phyloP scores from a whole-genome alignment of 768 basidiomycete genomes.

The Neoboletus magnificus region DNA sequence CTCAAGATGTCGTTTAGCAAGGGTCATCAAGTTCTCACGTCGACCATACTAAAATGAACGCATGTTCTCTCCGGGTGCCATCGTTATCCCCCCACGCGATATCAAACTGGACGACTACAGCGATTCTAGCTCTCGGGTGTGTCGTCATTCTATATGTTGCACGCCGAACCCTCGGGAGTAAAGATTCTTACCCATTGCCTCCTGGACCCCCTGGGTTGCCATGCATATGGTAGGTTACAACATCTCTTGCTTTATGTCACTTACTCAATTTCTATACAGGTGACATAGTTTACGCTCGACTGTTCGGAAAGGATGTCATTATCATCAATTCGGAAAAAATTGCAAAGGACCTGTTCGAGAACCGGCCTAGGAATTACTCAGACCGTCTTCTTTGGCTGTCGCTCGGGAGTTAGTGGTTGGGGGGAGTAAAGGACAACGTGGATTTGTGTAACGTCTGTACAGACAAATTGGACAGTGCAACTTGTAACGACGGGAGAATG shows the following conservation, averaged over 20 bases:
- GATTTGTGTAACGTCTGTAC: too few relatives aligned
- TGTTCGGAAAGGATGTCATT: constrained; percentile 6
- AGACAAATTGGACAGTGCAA: too few relatives aligned
- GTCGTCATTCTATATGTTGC: neutral
- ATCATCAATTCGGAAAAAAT: constrained; percentile 10
- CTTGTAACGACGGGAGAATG: too few relatives aligned
- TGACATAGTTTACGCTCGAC: neutral
- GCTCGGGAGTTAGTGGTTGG: too few relatives aligned
- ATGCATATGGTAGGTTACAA: neutral
- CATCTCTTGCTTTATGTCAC: neutral
- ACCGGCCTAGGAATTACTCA: constrained; percentile 3
- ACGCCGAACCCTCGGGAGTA: neutral
- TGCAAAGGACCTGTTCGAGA: constrained; percentile 6
- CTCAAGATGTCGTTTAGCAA: too few relatives aligned
- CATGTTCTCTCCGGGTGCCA: too few relatives aligned
- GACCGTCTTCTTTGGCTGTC: too few relatives aligned
- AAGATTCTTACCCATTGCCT: neutral
- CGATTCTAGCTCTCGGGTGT: neutral
- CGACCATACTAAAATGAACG: too few relatives aligned
- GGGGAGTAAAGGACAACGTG: too few relatives aligned
- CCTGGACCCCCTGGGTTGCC: neutral
- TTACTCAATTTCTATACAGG: neutral
- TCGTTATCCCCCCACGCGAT: neutral
- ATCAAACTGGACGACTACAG: neutral
- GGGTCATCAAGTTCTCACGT: too few relatives aligned